These are phyloP conservation scores for Penicillium occitanis DNA, from an alignment of 2,329 filamentous ascomycete genomes.

Conservation along the genomic window DNA sequence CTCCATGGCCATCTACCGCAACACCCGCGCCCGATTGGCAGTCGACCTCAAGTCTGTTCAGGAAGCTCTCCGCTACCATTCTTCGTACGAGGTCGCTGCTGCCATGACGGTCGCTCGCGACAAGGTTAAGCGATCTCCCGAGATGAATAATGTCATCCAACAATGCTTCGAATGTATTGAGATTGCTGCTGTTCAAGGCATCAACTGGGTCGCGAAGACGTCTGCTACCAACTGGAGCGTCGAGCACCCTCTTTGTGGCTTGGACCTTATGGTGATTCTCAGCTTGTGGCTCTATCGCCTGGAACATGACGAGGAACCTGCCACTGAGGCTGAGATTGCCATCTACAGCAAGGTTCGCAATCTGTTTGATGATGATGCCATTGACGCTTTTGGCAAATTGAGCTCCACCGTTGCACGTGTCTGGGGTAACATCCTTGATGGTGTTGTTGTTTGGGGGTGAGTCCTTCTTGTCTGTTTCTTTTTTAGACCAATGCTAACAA, in stretches of 20 bases:
- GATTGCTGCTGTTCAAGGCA: slow-evolving; percentile 88
- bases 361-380: slow-evolving; percentile 81
- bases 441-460: slow-evolving; percentile 99
- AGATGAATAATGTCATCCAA: slow-evolving; percentile 98
- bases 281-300: slow-evolving; percentile 98
- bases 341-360: slow-evolving; percentile 70
- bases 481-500: neutral
- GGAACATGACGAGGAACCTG: slow-evolving; percentile 94
- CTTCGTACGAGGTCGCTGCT: slow-evolving; percentile 92
- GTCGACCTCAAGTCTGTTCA: slow-evolving; percentile 95
- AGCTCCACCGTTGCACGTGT: slow-evolving; percentile 93
- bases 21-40: slow-evolving; percentile 85
- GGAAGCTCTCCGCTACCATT: slow-evolving; percentile 94
- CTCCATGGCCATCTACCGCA: slow-evolving; percentile 94
- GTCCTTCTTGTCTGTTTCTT: slow-evolving; percentile 42
- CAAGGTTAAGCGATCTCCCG: slow-evolving; percentile 88
- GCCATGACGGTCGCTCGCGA: slow-evolving; percentile 94
- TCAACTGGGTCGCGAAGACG: slow-evolving; percentile 96
- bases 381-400: slow-evolving; percentile 79
- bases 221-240: slow-evolving; percentile 99
- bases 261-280: slow-evolving; percentile 97
- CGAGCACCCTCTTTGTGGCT: slow-evolving; percentile 91
- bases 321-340: slow-evolving; percentile 43
- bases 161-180: slow-evolving; percentile 98
- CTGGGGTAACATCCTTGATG: slow-evolving; percentile 97